Evolutionary conservation across 441 rosid genomes (phyloP).

Genomic region (Brassica balearica): DNA sequence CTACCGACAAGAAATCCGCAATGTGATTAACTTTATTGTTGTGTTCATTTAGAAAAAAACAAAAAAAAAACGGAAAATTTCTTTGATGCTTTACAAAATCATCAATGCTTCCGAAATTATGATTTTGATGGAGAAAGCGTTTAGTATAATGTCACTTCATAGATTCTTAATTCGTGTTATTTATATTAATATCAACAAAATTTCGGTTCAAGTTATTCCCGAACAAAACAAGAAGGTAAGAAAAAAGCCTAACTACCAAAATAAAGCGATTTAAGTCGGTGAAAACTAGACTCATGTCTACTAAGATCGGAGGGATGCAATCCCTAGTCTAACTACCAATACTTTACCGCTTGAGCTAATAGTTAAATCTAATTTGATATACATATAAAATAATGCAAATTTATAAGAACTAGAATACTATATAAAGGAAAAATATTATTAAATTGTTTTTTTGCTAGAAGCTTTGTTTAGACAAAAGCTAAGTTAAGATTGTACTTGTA

Average conservation of each 20-base stretch:
- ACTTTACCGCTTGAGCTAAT: neutral
- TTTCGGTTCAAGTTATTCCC: neutral
- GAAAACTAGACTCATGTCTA: too few species aligned
- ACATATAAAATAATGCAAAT: neutral
- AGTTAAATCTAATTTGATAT: neutral
- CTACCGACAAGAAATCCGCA: too few species aligned
- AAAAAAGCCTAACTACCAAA: neutral
- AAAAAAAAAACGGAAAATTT: neutral
- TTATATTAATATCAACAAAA: neutral
- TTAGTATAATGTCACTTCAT: constrained; percentile 27
- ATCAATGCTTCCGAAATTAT: neutral
- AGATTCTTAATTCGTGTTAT: constrained; percentile 3
- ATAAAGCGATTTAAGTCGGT: neutral
- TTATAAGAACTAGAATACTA: neutral
- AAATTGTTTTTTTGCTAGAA: neutral
- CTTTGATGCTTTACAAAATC: constrained; percentile 7
- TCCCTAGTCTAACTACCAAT: neutral
- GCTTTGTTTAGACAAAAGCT: neutral
- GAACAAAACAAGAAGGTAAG: neutral
- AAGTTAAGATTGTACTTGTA: neutral
- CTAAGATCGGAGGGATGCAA: neutral
- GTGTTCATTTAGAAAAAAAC: neutral
- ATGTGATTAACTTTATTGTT: too few species aligned
- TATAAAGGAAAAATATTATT: too few species aligned
- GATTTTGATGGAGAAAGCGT: constrained; percentile 7